These are phyloP conservation scores for Flaveria ramosissima DNA, from an alignment of 129 eudicot genomes.

Conservation along the genomic window DNA sequence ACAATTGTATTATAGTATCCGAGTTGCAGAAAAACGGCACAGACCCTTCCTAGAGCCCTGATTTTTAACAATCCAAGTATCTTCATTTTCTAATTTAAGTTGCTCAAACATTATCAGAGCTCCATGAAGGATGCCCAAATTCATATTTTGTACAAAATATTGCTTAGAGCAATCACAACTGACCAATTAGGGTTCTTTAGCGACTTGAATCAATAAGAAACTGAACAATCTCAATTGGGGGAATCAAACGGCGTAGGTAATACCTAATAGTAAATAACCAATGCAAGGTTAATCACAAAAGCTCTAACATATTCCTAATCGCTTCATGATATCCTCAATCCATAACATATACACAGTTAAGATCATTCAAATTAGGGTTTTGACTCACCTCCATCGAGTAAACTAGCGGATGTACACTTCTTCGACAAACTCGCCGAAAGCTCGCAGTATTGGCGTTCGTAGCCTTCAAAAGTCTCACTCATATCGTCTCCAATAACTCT, in stretches of 20 bases:
- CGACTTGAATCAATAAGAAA: neutral
- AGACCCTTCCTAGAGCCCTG: neutral
- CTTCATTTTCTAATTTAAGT: slow-evolving; percentile 3
- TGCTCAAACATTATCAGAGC: neutral
- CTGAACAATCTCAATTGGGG: neutral
- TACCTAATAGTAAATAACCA: neutral
- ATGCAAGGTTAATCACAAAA: neutral
- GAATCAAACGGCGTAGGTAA: neutral
- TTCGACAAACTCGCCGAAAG: slow-evolving; percentile 62
- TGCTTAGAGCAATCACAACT: neutral
- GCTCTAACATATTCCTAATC: neutral
- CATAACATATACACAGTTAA: neutral
- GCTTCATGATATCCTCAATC: neutral
- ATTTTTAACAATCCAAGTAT: neutral
- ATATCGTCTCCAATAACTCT: slow-evolving; percentile 25
- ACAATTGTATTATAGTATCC: neutral
- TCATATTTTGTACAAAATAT: neutral
- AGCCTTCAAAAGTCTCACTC: slow-evolving; percentile 68
- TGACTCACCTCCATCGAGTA: slow-evolving; percentile 55
- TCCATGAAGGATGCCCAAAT: slow-evolving; percentile 1
- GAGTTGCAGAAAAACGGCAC: neutral
- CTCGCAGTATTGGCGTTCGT: slow-evolving; percentile 75
- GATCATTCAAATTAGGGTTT: slow-evolving; percentile 20
- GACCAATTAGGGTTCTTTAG: neutral
- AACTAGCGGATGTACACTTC: slow-evolving; percentile 57